phyloP scores from a whole-genome alignment of 179 eudicot species.

The Silene coronaria region DNA sequence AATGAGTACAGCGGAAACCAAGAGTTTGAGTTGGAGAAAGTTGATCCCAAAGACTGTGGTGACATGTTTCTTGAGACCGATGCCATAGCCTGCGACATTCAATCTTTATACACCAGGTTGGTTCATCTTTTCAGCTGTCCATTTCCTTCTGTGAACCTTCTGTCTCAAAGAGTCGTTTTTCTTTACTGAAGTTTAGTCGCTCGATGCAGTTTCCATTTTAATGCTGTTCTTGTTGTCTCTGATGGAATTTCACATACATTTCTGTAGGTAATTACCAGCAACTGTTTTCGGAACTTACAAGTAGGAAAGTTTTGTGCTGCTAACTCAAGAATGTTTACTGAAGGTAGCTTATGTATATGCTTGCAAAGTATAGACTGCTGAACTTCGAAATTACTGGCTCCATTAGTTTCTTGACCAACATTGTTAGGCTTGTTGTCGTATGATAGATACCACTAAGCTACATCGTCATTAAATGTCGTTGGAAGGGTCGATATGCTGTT shows the following conservation, averaged over 20 bases:
- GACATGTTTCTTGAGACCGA: slow-evolving; percentile 58
- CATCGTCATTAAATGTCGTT: too few species aligned
- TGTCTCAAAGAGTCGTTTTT: too few species aligned
- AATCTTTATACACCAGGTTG: slow-evolving; percentile 59
- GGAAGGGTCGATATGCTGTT: too few species aligned
- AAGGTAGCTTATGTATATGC: too few species aligned
- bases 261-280: slow-evolving; percentile 3
- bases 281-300: background rate
- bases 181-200: background rate
- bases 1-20: slow-evolving; percentile 36
- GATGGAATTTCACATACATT: background rate
- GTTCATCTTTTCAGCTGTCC: slow-evolving; percentile 7
- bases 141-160: background rate
- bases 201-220: background rate
- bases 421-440: too few species aligned
- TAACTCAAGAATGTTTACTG: background rate
- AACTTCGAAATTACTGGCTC: too few species aligned
- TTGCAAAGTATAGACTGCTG: background rate
- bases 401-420: too few species aligned
- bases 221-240: background rate
- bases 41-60: slow-evolving; percentile 46
- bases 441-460: too few species aligned
- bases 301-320: background rate
- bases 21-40: slow-evolving; percentile 50
- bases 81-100: slow-evolving; percentile 47